Evolutionary conservation across 192 early-diverging fungal species (phyloP).

Genomic region (Coemansia sp.): DNA sequence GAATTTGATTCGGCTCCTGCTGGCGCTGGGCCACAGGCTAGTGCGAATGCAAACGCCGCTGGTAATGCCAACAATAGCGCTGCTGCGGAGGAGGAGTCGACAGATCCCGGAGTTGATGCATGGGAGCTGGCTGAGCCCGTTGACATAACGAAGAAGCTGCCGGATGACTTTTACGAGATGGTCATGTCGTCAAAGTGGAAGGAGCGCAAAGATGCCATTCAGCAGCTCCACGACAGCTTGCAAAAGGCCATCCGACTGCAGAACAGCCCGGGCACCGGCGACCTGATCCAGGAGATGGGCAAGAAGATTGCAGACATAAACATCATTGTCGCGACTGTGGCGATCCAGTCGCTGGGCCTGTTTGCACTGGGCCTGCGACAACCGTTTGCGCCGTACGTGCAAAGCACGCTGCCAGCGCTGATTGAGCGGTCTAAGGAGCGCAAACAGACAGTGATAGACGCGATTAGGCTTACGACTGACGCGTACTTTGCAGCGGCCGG

Average conservation of each 20-base stretch:
- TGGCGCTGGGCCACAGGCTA: neutral
- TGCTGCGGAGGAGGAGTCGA: conserved; percentile 21
- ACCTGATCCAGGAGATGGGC: conserved; percentile 76
- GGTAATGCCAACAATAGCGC: conserved; percentile 9
- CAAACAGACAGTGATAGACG: conserved; percentile 85
- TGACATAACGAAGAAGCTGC: conserved; percentile 84
- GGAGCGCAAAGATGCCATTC: conserved; percentile 91
- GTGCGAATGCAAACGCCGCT: conserved; percentile 40
- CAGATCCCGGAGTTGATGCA: conserved; percentile 62
- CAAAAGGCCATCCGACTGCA: conserved; percentile 45
- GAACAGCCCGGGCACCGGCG: conserved; percentile 58
- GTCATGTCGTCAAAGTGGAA: conserved; percentile 86
- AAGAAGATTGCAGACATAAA: conserved; percentile 90
- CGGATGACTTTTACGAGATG: conserved; percentile 71
- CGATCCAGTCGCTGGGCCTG: conserved; percentile 79
- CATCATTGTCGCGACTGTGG: conserved; percentile 74
- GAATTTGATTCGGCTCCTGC: conserved; percentile 20
- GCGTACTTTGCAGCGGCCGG: conserved; percentile 70
- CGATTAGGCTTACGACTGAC: conserved; percentile 75
- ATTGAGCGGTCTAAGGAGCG: conserved; percentile 96
- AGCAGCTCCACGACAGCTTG: conserved; percentile 58
- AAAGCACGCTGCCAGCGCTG: conserved; percentile 63
- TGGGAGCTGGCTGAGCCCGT: conserved; percentile 88
- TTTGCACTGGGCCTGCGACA: conserved; percentile 77
- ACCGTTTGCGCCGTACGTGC: conserved; percentile 78